These are phyloP conservation scores for Amanita thiersii DNA, from an alignment of 768 basidiomycete species.

Conservation along the genomic window DNA sequence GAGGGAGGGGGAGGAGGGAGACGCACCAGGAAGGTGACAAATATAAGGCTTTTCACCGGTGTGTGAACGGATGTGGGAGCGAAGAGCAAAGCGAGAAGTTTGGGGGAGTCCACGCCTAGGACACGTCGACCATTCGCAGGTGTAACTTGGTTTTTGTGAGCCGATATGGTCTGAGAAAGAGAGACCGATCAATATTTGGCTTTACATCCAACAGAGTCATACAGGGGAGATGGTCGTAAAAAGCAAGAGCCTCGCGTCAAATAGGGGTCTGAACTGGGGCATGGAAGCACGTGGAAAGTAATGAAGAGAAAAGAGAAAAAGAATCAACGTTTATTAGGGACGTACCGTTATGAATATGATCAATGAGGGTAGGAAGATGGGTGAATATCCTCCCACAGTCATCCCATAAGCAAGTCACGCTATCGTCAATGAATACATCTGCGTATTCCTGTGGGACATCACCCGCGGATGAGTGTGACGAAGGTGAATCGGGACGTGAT, in stretches of 20 bases:
- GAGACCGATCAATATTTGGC: constrained; percentile 4
- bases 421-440: constrained; percentile 35
- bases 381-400: constrained; percentile 70
- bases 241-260: background rate
- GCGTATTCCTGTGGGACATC: constrained; percentile 11
- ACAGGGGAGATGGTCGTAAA: background rate
- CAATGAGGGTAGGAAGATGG: constrained; percentile 66
- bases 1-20: background rate
- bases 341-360: constrained; percentile 78
- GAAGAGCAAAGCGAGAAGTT: constrained; percentile 82
- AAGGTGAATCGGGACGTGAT: constrained; percentile 16
- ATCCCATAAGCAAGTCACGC: constrained; percentile 78
- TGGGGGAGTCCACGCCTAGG: constrained; percentile 73
- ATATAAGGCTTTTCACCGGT: constrained; percentile 93
- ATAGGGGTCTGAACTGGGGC: constrained; percentile 4
- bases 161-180: constrained; percentile 63
- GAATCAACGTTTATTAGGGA: constrained; percentile 6
- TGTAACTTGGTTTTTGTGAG: constrained; percentile 75
- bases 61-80: constrained; percentile 86
- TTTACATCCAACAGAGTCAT: no score
- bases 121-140: constrained; percentile 87
- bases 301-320: background rate
- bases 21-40: constrained; percentile 70
- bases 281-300: background rate
- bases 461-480: constrained; percentile 34